Base-by-base conservation (phyloP, 148 eudicot genomes). In the Fallopia convolvulus region DNA sequence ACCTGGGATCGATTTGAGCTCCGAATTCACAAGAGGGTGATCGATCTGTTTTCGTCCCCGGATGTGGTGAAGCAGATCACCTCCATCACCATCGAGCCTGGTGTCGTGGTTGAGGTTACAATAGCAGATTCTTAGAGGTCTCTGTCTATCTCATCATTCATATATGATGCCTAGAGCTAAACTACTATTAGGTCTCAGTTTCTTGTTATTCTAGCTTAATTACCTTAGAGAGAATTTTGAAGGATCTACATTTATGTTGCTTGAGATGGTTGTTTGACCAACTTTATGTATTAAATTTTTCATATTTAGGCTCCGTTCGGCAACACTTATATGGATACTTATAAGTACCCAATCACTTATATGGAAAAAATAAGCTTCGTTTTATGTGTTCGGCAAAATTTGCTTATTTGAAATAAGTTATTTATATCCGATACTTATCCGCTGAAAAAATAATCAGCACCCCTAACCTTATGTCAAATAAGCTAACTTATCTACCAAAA, bases 31-130 rank as follows among this genome's bases (percentile, higher is more conserved):
- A 89, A 89, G 83, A 86, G 92, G 15, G 89, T 89, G 68, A 89
- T 89, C 63, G 92, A 89, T 74, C 92, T 89, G 14, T 89, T 89
- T 80, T 85, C 89, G 80, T 85, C 89, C 42, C 92, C 92, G 3
- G 92, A 89, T 12, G 92, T 89, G 32, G 92, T 89, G 21, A 89
- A 30, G 36, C 72, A 36, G 41, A 66, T 66, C 72, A 36, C 39
- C 72, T 66, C 41, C 72, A 26, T 30, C 72, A 66, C 41, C 41
- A 26, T 66, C 33, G 72, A 66, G 41, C 41, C 41, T 4, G 39
- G 72, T 66, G 36, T 26, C 5, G 72, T 30, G 41, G 72, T 26
- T 3, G 72, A 66, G 23, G 72, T 36, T 10, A 66, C 72, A 3
- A 30, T 30, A 11, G 39, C 39, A 4, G 72, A 26, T 30, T 66